Evolutionary conservation across 2,329 filamentous ascomycete species (phyloP), one percentile per base, ranked within the genome.

Genomic region (Pseudopyricularia cyperi): DNA sequence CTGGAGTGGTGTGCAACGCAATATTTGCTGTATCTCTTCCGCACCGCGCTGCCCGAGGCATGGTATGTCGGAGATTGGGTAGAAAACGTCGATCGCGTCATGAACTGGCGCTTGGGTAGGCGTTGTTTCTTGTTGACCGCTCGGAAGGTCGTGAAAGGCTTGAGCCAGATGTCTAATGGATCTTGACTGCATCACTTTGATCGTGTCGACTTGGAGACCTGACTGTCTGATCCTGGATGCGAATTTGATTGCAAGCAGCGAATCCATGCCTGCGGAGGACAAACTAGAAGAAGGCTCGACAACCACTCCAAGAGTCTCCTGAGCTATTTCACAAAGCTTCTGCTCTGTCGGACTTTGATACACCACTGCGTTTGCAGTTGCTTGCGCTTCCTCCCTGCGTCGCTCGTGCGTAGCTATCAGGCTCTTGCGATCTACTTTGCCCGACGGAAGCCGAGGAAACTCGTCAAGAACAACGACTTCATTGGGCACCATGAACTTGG

Each of bases 401-500:
- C 8, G 39, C 15, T 44, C 49, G 58, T 84, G 87, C 7, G 77
- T 68, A 1, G 69, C 62, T 57, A 80, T 73, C 7, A 95, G 67
- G 12, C 65, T 66, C 58, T 80, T 84, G 50, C 80, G 81, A 60
- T 95, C 85, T 14, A 90, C 75, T 61, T 96, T 96, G 1, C 90
- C 90, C 1, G 89, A 95, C 2, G 89, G 73, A 19, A 95, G 69
- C 51, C 83, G 80, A 1, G 89, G 89, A 52, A 95, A 82, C 8
- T 75, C 70, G 1, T 72, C 57, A 55, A 85, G 67, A 1, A 85
- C 60, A 0, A 88, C 65, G 24, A 94, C 69, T 55, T 94, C 85
- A 4, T 77, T 76, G 0, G 90, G 90, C 1, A 94, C 68, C 90
- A 95, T 95, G 62, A 83, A 93, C 4, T 74, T 72, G 0, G 89